These are phyloP conservation scores for Isatis tinctoria DNA, from an alignment of 345 rosid species.

Conservation along the genomic window DNA sequence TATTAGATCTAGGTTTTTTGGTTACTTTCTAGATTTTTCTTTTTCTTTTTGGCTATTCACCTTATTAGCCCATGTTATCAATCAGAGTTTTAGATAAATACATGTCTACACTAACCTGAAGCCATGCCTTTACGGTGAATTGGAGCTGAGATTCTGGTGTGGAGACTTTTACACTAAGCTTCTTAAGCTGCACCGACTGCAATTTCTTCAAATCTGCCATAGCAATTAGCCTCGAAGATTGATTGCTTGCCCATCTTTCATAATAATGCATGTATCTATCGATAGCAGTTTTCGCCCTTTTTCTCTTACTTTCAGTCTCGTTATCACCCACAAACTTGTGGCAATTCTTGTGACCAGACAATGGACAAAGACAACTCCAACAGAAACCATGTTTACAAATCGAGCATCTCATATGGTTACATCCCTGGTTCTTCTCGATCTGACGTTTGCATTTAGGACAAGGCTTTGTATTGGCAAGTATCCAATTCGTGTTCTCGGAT, in stretches of 20 bases:
- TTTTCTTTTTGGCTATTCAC: no score
- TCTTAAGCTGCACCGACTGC: no score
- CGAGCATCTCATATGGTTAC: constrained; percentile 20
- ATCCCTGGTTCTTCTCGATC: constrained; percentile 25
- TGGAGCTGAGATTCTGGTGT: no score
- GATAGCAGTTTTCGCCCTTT: not conserved
- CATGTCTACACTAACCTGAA: no score
- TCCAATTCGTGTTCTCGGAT: constrained; percentile 23
- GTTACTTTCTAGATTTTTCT: no score
- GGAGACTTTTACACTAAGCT: no score
- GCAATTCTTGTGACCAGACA: not conserved
- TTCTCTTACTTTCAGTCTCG: not conserved
- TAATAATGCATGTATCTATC: constrained; percentile 17
- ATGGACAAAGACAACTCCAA: not conserved
- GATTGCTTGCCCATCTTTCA: constrained; percentile 19
- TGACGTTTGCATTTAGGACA: constrained; percentile 26
- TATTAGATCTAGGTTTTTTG: no score
- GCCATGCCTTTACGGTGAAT: no score
- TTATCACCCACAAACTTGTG: constrained; percentile 31
- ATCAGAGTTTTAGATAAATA: no score
- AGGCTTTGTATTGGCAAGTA: constrained; percentile 26
- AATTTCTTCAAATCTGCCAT: not conserved
- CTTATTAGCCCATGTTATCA: no score
- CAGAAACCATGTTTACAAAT: constrained; percentile 3
- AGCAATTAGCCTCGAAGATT: constrained; percentile 7